These are phyloP conservation scores for Funneliformis mosseae DNA, from an alignment of 192 early-diverging fungal genomes.

Conservation along the genomic window DNA sequence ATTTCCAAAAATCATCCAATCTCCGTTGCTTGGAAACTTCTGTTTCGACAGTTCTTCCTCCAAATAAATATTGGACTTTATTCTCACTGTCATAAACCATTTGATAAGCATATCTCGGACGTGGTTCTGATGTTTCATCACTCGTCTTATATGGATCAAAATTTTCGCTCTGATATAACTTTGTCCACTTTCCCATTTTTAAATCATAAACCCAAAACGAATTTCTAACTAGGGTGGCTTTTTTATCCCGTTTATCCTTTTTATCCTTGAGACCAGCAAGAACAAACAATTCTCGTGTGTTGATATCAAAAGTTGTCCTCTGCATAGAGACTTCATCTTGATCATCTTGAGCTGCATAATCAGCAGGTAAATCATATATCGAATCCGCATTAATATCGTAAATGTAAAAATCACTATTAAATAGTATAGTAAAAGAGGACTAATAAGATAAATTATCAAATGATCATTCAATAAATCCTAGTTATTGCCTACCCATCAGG, in stretches of 20 bases:
- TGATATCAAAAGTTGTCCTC: constrained; percentile 77
- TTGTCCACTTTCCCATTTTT: constrained; percentile 54
- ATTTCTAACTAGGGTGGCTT: constrained; percentile 69
- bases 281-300: constrained; percentile 84
- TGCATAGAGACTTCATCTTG: constrained; percentile 85
- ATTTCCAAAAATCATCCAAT: constrained; percentile 85
- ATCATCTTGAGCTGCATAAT: constrained; percentile 72
- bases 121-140: constrained; percentile 56
- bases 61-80: constrained; percentile 87
- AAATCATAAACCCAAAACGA: constrained; percentile 78
- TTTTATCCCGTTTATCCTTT: constrained; percentile 49
- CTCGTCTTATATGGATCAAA: constrained; percentile 18
- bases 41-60: constrained; percentile 86
- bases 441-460: neutral
- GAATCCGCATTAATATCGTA: constrained; percentile 82
- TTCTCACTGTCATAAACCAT: constrained; percentile 78
- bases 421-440: neutral
- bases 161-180: constrained; percentile 71
- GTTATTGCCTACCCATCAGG: neutral
- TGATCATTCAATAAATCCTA: neutral
- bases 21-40: constrained; percentile 57
- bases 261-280: constrained; percentile 73
- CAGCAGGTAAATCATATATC: constrained; percentile 77
- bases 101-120: constrained; percentile 91
- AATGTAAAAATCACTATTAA: constrained; percentile 72